Conservation (phyloP, 1,139 yeast species). For the Protomyces gravidus region DNA sequence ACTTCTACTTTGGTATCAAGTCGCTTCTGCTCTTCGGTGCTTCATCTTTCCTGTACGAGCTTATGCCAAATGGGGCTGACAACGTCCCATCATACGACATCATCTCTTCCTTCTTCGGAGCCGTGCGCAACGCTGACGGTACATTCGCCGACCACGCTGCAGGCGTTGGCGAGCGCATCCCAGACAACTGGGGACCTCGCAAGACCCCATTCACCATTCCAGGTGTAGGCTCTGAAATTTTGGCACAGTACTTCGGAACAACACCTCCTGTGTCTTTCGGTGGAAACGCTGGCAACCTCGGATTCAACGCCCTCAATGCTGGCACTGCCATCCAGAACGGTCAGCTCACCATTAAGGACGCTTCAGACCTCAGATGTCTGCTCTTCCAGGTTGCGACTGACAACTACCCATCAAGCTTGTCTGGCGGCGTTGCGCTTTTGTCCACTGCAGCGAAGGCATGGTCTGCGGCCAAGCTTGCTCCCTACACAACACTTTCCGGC, state of each 20-base stretch:
- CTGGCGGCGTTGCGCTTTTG: neutral
- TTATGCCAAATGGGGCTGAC: slow-evolving; percentile 17
- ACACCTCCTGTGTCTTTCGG: slow-evolving; percentile 11
- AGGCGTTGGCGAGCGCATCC: slow-evolving; percentile 11
- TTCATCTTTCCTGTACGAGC: slow-evolving; percentile 17
- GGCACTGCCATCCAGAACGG: slow-evolving; percentile 1
- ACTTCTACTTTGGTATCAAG: slow-evolving; percentile 26
- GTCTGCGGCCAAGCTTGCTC: neutral
- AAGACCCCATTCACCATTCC: slow-evolving; percentile 5
- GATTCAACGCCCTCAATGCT: slow-evolving; percentile 10
- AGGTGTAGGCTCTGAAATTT: slow-evolving; percentile 4
- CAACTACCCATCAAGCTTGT: slow-evolving; percentile 9
- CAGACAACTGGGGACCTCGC: slow-evolving; percentile 17
- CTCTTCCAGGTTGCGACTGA: slow-evolving; percentile 9
- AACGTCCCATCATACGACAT: slow-evolving; percentile 1
- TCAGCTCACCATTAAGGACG: slow-evolving; percentile 1
- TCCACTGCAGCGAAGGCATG: neutral
- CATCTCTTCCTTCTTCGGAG: slow-evolving; percentile 20
- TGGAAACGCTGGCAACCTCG: slow-evolving; percentile 17
- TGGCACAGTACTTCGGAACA: slow-evolving; percentile 15
- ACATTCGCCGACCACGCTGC: neutral
- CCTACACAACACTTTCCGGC: neutral
- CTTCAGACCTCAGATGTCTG: slow-evolving; percentile 6
- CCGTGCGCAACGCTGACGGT: neutral
- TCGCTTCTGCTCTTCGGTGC: slow-evolving; percentile 22